These are phyloP conservation scores for Pluteus cervinus DNA, from an alignment of 768 basidiomycete genomes.

Conservation along the genomic window DNA sequence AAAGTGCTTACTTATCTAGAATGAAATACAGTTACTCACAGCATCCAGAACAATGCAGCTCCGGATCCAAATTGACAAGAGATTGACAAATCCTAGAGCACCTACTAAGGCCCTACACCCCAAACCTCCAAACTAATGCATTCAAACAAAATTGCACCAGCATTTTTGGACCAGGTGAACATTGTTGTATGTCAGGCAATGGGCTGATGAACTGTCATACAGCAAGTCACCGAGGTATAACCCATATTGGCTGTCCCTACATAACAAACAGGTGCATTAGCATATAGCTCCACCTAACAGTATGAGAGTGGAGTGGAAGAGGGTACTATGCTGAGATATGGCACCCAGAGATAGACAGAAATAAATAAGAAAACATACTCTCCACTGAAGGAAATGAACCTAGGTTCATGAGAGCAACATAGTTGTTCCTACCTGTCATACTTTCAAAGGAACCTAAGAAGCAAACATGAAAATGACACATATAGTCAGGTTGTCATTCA, in stretches of 20 bases:
- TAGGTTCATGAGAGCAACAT: slow-evolving; percentile 83
- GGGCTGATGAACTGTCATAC: slow-evolving; percentile 76
- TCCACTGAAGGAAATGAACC: slow-evolving; percentile 84
- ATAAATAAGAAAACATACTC: slow-evolving; percentile 50
- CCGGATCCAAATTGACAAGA: too few species aligned
- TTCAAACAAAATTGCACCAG: slow-evolving; percentile 64
- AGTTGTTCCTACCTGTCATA: slow-evolving; percentile 85
- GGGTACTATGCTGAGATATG: too few species aligned
- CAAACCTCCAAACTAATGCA: slow-evolving; percentile 92
- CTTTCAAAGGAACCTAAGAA: slow-evolving; percentile 85
- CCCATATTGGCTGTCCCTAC: slow-evolving; percentile 84
- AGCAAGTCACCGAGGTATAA: slow-evolving; percentile 82
- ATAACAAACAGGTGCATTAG: not conserved
- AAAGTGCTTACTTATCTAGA: too few species aligned
- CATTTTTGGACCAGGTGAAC: slow-evolving; percentile 42
- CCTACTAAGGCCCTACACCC: slow-evolving; percentile 70
- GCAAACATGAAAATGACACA: not conserved
- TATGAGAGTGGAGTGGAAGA: too few species aligned
- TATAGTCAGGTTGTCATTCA: not conserved
- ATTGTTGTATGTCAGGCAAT: slow-evolving; percentile 88
- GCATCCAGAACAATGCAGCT: too few species aligned
- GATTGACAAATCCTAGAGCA: too few species aligned
- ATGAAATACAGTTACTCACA: too few species aligned
- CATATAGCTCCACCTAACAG: too few species aligned
- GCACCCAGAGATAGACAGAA: not conserved